These are phyloP conservation scores for Dothistroma septosporum DNA, from an alignment of 2,329 filamentous ascomycete species.

Conservation along the genomic window DNA sequence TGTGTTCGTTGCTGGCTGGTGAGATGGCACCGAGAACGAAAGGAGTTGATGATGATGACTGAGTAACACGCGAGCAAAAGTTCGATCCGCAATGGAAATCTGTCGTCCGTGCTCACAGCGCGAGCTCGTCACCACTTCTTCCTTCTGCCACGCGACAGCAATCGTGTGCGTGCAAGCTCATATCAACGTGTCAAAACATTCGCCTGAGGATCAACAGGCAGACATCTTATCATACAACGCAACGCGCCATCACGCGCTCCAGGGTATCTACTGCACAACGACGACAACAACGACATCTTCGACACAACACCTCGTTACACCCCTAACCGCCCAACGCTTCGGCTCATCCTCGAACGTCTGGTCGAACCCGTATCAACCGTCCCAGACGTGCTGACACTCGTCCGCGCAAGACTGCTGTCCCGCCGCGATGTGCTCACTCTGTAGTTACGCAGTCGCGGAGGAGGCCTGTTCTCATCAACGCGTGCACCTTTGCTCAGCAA, in stretches of 20 bases:
- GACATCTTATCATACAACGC: neutral
- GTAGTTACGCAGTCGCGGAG: conserved; percentile 8
- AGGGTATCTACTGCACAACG: neutral
- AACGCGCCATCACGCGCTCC: neutral
- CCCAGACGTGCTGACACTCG: conserved; percentile 8
- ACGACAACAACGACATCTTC: neutral
- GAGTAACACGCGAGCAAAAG: neutral
- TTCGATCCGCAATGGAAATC: neutral
- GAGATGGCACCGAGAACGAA: neutral
- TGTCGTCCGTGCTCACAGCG: neutral
- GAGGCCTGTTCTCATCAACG: conserved; percentile 1
- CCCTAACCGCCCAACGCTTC: neutral
- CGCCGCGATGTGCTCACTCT: neutral
- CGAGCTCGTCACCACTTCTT: neutral
- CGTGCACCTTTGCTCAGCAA: conserved; percentile 18
- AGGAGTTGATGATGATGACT: neutral
- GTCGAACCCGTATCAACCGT: conserved; percentile 9
- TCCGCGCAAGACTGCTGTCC: conserved; percentile 5
- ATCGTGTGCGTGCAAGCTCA: too few species aligned
- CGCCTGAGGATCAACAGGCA: too few species aligned
- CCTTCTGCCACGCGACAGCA: neutral
- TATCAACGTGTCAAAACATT: too few species aligned
- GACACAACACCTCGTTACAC: neutral
- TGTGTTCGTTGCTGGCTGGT: neutral
- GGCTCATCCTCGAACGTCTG: conserved; percentile 2